Base-by-base conservation (phyloP, 306 rosid species). In the Corylus americana region DNA sequence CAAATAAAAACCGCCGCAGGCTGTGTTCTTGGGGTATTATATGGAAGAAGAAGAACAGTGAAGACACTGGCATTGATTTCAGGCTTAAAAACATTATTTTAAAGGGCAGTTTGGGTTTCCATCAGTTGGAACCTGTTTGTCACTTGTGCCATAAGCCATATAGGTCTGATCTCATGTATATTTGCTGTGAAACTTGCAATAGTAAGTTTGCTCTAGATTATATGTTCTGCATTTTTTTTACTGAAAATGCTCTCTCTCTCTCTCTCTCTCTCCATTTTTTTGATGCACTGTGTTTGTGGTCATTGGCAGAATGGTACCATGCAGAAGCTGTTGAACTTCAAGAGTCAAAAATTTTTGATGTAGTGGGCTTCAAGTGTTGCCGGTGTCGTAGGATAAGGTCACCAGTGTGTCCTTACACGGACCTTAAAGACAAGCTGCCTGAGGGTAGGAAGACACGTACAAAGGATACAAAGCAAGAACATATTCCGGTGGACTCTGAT, bases 361-460 rank as follows among this genome's bases (percentile, higher is more conserved):
- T 96, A 68, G 78, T 50, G 35, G 94, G 99, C 81, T 96, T 87
- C 91, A 96, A 96, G 87, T 96, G 99, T 82, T 91, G 98, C 84
- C 90, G 81, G 85, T 96, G 99, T 80, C 95, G 99, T 75, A 88
- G 99, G 88, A 96, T 96, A 82, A 91, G 83, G 84, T 89, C 96
- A 70, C 99, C 99, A 1, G 77, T 73, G 27, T 96, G 99, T 85
- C 99, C 99, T 72, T 91, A 89, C 87, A 53, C 80, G 62, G 90
- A 90, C 53, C 35, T 16, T 13, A 86, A 86, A 72, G 85, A 78
- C 39, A 81, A 76, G 73, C 74, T 54, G 61, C 83, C 55, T 55
- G 90, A 87, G 78, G 84, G 57, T 68, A 86, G 73, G 83, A 92
- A 81, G 80, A 64, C 83, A 74, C 89, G 80, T 74, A 14, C 48